phyloP scores from a whole-genome alignment of 441 rosid species.

The Oxalis stricta region DNA sequence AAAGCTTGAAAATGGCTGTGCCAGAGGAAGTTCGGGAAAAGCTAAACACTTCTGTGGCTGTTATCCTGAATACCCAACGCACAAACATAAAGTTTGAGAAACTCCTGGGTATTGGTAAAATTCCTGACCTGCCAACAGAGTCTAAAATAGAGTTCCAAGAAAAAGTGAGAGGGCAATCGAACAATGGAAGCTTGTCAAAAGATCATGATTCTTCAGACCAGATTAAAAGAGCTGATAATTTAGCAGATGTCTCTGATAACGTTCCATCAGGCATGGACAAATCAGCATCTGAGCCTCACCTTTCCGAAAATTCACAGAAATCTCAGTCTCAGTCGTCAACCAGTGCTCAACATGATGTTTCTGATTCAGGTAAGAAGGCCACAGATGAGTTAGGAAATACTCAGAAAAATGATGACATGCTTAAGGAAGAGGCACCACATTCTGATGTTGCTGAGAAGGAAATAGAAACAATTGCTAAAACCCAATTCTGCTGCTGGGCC shows the following conservation, averaged over 20 bases:
- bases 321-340: constrained; percentile 19
- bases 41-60: constrained; percentile 56
- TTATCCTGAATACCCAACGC: constrained; percentile 43
- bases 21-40: constrained; percentile 91
- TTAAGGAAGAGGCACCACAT: constrained; percentile 23
- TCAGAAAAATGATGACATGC: constrained; percentile 24
- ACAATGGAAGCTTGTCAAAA: constrained; percentile 18
- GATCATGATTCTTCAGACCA: constrained; percentile 29
- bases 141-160: constrained; percentile 29
- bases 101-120: constrained; percentile 24
- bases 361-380: constrained; percentile 21
- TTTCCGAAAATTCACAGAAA: constrained; percentile 27
- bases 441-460: constrained; percentile 28
- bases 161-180: constrained; percentile 21
- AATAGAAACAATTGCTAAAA: constrained; percentile 20
- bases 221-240: constrained; percentile 26
- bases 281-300: constrained; percentile 21
- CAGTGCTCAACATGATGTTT: constrained; percentile 27
- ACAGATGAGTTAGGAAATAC: constrained; percentile 25
- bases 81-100: constrained; percentile 36
- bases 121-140: constrained; percentile 26
- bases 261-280: constrained; percentile 22
- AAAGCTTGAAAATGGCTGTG: constrained; percentile 84
- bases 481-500: constrained; percentile 14
- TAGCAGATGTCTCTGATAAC: constrained; percentile 23